These are phyloP conservation scores for Tolypocladium album DNA, from an alignment of 2,329 filamentous ascomycete species.

Conservation along the genomic window DNA sequence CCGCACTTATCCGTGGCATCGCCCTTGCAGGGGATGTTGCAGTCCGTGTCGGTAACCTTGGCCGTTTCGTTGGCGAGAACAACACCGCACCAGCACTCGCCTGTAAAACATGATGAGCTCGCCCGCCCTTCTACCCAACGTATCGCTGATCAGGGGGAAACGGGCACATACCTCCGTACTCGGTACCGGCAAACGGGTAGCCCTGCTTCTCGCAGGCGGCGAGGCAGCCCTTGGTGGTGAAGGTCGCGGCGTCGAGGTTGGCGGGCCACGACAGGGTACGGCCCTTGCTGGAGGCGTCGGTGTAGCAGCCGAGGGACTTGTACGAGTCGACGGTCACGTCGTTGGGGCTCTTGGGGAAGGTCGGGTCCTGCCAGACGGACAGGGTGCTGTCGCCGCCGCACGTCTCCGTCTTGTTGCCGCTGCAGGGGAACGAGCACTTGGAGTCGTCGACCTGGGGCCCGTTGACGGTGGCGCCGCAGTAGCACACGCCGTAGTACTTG, in stretches of 20 bases:
- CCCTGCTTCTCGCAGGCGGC: slow-evolving; percentile 29
- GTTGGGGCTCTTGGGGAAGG: slow-evolving; percentile 30
- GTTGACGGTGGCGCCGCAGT: slow-evolving; percentile 39
- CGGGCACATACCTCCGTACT: slow-evolving; percentile 24
- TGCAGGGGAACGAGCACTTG: slow-evolving; percentile 47
- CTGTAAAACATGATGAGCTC: slow-evolving; percentile 5
- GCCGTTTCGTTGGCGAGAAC: slow-evolving; percentile 37
- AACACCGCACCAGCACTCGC: slow-evolving; percentile 40
- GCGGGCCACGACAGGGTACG: slow-evolving; percentile 34
- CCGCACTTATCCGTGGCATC: slow-evolving; percentile 31
- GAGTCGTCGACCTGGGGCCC: slow-evolving; percentile 39
- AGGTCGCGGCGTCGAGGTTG: slow-evolving; percentile 19
- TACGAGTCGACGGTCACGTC: slow-evolving; percentile 40
- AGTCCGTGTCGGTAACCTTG: slow-evolving; percentile 26
- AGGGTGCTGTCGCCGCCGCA: slow-evolving; percentile 38
- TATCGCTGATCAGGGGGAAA: not conserved
- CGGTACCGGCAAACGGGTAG: slow-evolving; percentile 36
- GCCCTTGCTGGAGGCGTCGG: slow-evolving; percentile 28
- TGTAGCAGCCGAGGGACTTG: slow-evolving; percentile 51
- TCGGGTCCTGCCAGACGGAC: slow-evolving; percentile 38
- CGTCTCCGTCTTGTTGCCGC: slow-evolving; percentile 28
- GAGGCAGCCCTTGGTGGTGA: slow-evolving; percentile 34
- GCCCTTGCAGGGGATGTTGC: slow-evolving; percentile 41
- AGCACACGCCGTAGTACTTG: slow-evolving; percentile 41
- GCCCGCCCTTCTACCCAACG: not conserved